phyloP scores from a whole-genome alignment of 169 alveolate species.

The Babesia ovata region DNA sequence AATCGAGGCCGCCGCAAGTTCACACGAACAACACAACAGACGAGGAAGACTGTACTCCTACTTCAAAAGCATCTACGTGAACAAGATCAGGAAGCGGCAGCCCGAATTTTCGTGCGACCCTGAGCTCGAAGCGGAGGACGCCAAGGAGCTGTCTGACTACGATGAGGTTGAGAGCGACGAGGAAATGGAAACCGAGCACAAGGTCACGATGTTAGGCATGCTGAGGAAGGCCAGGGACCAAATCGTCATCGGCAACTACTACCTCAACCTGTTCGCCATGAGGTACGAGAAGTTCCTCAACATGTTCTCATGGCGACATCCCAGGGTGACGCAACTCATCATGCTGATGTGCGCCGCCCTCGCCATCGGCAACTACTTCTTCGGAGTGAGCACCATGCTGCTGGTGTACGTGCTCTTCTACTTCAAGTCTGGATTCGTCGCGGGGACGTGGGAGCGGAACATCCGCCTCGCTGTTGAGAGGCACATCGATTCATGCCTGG shows the following conservation, averaged over 20 bases:
- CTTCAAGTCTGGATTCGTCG: constrained; percentile 56
- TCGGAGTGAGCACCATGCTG: constrained; percentile 32
- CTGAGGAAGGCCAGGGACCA: constrained; percentile 60
- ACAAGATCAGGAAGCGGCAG: constrained; percentile 19
- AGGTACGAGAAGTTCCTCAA: constrained; percentile 65
- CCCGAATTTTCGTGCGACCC: constrained; percentile 2
- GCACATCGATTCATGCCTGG: constrained; percentile 38
- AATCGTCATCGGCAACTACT: constrained; percentile 52
- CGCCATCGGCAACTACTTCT: constrained; percentile 36
- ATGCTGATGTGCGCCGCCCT: constrained; percentile 31
- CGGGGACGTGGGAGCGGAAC: constrained; percentile 66
- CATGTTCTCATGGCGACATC: constrained; percentile 63
- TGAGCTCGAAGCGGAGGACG: constrained; percentile 2
- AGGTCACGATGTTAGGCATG: constrained; percentile 59
- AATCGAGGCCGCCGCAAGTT: too few relatives aligned
- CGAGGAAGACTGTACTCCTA: constrained; percentile 16
- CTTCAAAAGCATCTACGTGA: constrained; percentile 23
- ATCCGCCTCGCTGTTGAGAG: constrained; percentile 30
- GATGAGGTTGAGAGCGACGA: constrained; percentile 29
- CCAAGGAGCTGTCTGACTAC: constrained; percentile 30
- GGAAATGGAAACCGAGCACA: constrained; percentile 40
- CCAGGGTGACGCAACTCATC: constrained; percentile 39
- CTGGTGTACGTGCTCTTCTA: constrained; percentile 42
- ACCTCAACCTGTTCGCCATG: constrained; percentile 55
- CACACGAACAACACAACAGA: neutral